A percentile compares a stretch with the other conserved stretches of the same genome.
Evolutionary conservation across 257 asterid genomes (phyloP).

Genomic region (Echium plantagineum): DNA sequence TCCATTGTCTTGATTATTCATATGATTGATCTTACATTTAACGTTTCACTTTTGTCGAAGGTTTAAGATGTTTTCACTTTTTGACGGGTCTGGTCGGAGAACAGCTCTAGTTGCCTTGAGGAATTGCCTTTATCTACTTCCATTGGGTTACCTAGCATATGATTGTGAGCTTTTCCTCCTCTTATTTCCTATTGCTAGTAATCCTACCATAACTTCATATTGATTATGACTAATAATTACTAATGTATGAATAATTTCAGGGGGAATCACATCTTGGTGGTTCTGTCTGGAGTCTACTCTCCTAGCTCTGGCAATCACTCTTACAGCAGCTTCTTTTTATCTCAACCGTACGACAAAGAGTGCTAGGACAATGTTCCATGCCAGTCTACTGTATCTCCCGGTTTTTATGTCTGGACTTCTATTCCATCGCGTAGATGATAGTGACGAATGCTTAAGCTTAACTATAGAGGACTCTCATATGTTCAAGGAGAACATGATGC

Average conservation of each 20-base stretch:
- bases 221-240: neutral
- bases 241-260: constrained; percentile 23
- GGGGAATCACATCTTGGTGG: constrained; percentile 92
- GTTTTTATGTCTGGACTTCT: constrained; percentile 96
- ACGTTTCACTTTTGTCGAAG: constrained; percentile 17
- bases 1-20: too few relatives aligned
- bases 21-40: constrained; percentile 5
- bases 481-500: constrained; percentile 15
- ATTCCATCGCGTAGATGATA: constrained; percentile 43
- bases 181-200: neutral
- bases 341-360: constrained; percentile 46
- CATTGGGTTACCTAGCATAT: constrained; percentile 80
- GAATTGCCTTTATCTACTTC: constrained; percentile 85
- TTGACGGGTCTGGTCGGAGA: constrained; percentile 69
- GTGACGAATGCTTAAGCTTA: constrained; percentile 26
- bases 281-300: constrained; percentile 72
- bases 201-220: neutral
- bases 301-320: constrained; percentile 77
- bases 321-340: constrained; percentile 60
- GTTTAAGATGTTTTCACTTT: constrained; percentile 83
- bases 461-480: constrained; percentile 18
- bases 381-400: constrained; percentile 89
- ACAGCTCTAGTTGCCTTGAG: constrained; percentile 85
- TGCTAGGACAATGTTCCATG: constrained; percentile 91
- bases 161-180: too few relatives aligned